Evolutionary conservation across 176 grass and related monocot species (phyloP), one percentile per base, ranked within the genome.

Genomic region (Neostapfia colusana): DNA sequence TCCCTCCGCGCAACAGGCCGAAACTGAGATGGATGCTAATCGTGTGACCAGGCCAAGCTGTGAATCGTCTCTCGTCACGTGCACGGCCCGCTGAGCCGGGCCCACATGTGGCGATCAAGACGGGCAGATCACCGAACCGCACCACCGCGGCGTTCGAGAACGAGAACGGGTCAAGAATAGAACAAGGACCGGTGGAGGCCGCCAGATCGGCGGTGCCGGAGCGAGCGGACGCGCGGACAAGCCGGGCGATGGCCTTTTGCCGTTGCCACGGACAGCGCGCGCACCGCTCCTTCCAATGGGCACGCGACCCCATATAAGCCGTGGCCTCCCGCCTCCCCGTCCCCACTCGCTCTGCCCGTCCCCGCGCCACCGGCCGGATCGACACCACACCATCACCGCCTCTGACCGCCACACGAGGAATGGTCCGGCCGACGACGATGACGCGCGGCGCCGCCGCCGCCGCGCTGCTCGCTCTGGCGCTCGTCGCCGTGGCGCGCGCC

Each of bases 181-280:
- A 25, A 15, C 25, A 21, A 36, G 27, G 48, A 42, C 18, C 50
- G 15, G 70, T 48, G 40, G 69, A 23, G 60, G 74, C 43, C 15
- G 62, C 8, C 78, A 63, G 85, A 88, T 61, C 63, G 53, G 69
- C 83, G 67, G 69, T 72, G 75, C n/a, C 28, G 10, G 16, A 7
- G 27, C 86, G 76, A 88, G 82, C 77, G 86, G 81, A 64, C 65
- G 82, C 65, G 86, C 86, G 86, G 81, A 56, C 26, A 53, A 70
- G 64, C 23, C 81, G 86, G 81, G 74, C 17, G 24, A 38, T 51
- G 58, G 42, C 42, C 27, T 48, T 76, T 3, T 64, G 74, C 12
- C 63, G 43, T 54, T 49, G 46, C 23, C 85, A 64, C 55, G 63
- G 84, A 75, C 71, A 28, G 57, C 83, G 41, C 64, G 43, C 20